phyloP scores from a whole-genome alignment of 371 early-diverging fungal genomes.

The Catenaria anguillulae region DNA sequence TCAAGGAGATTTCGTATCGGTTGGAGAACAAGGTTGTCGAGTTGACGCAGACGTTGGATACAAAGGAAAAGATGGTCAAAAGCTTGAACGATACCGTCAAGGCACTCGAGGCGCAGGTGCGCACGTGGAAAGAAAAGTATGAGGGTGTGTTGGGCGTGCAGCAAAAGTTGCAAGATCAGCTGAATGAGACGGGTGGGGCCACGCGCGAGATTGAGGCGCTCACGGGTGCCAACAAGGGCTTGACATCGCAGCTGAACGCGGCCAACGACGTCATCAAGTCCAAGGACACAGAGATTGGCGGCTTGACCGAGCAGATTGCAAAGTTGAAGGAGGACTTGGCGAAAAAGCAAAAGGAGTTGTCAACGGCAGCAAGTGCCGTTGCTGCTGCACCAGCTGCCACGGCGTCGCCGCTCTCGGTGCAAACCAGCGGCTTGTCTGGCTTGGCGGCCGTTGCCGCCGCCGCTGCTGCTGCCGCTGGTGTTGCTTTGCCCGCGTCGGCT shows the following conservation, averaged over 20 bases:
- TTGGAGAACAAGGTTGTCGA: constrained; percentile 91
- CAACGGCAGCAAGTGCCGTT: no score
- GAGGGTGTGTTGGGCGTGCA: constrained; percentile 25
- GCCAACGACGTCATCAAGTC: constrained; percentile 35
- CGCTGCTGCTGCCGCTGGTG: constrained; percentile 5
- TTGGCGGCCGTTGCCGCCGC: constrained; percentile 11
- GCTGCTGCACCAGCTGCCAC: constrained; percentile 16
- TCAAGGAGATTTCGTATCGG: constrained; percentile 78
- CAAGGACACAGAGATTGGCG: constrained; percentile 48
- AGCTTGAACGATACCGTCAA: constrained; percentile 33
- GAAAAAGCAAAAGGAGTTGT: not conserved
- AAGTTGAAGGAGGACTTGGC: constrained; percentile 30
- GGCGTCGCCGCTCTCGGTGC: no score
- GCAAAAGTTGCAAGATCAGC: constrained; percentile 12
- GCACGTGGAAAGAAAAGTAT: constrained; percentile 53
- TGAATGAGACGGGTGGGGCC: not conserved
- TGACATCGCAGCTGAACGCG: constrained; percentile 12
- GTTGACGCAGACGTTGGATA: constrained; percentile 66
- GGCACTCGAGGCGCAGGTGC: constrained; percentile 45
- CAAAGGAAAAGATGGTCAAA: constrained; percentile 53
- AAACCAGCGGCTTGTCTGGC: no score
- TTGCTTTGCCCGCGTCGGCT: not conserved
- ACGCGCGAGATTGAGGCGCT: constrained; percentile 9
- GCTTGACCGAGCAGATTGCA: constrained; percentile 39
- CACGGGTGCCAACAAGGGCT: constrained; percentile 11